Evolutionary conservation across 108 stramenopile genomes (phyloP).

Genomic region (Skeletonema grethae): DNA sequence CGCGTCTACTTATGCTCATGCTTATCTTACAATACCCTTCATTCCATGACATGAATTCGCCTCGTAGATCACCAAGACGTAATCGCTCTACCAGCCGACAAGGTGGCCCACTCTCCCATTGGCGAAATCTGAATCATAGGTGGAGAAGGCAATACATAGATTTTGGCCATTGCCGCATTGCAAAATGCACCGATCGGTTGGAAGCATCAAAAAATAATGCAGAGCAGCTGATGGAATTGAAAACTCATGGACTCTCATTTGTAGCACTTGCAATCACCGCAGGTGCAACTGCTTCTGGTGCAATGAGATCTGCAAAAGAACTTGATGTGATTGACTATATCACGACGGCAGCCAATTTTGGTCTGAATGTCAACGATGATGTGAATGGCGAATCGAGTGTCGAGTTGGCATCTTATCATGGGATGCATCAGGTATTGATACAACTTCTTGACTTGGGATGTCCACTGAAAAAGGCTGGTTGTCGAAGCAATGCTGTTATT

Average conservation of each 20-base stretch:
- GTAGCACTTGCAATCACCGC: slow-evolving; percentile 29
- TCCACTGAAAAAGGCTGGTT: slow-evolving; percentile 9
- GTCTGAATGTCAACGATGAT: slow-evolving; percentile 19
- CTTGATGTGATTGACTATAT: slow-evolving; percentile 16
- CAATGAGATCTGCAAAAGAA: slow-evolving; percentile 5
- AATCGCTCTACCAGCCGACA: slow-evolving; percentile 4
- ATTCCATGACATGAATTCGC: not conserved
- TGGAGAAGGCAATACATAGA: slow-evolving; percentile 32
- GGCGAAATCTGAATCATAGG: slow-evolving; percentile 8
- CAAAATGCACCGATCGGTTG: slow-evolving; percentile 11
- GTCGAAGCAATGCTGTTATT: slow-evolving; percentile 10
- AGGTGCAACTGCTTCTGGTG: slow-evolving; percentile 21
- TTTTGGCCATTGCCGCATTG: slow-evolving; percentile 25
- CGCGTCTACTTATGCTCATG: too few species aligned
- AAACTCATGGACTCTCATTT: slow-evolving; percentile 5
- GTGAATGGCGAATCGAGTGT: slow-evolving; percentile 14
- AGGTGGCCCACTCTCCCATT: slow-evolving; percentile 7
- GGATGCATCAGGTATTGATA: not conserved
- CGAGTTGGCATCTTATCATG: slow-evolving; percentile 25
- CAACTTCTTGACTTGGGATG: slow-evolving; percentile 11
- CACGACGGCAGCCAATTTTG: not conserved
- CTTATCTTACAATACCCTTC: too few species aligned
- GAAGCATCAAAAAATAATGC: not conserved
- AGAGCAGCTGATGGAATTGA: slow-evolving; percentile 9
- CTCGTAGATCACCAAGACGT: slow-evolving; percentile 16